Percentiles rank a stretch among this genome's conserved stretches.
Conservation (phyloP, 371 early-diverging fungal genomes). For the Ordospora colligata region DNA sequence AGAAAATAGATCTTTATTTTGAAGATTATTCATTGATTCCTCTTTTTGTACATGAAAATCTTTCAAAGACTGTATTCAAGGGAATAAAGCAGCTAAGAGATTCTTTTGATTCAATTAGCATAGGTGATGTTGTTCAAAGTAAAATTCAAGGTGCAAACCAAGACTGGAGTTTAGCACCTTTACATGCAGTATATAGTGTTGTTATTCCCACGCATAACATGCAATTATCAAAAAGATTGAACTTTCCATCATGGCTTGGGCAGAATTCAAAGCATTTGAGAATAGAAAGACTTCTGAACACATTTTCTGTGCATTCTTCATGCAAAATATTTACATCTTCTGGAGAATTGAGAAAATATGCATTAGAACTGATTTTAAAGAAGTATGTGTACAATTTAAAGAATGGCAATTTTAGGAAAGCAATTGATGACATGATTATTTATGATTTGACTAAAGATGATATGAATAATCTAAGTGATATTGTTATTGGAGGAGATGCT, state of each 20-base stretch:
- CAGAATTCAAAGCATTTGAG: slow-evolving; percentile 75
- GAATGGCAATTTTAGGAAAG: slow-evolving; percentile 65
- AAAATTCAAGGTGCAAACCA: slow-evolving; percentile 69
- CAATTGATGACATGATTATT: slow-evolving; percentile 72
- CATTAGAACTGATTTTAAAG: slow-evolving; percentile 23
- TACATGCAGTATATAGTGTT: slow-evolving; percentile 76
- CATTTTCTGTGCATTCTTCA: slow-evolving; percentile 70
- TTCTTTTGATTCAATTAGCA: slow-evolving; percentile 80
- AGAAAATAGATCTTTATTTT: slow-evolving; percentile 82
- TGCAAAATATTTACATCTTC: slow-evolving; percentile 64
- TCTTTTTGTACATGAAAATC: slow-evolving; percentile 75
- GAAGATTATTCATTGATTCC: slow-evolving; percentile 76
- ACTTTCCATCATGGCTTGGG: slow-evolving; percentile 71
- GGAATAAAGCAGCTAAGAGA: slow-evolving; percentile 23
- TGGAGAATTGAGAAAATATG: slow-evolving; percentile 55
- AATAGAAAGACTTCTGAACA: slow-evolving; percentile 66
- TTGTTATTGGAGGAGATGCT: slow-evolving; percentile 63
- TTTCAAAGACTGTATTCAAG: slow-evolving; percentile 42
- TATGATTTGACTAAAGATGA: slow-evolving; percentile 78
- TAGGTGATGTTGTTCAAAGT: slow-evolving; percentile 72
- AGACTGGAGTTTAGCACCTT: slow-evolving; percentile 79
- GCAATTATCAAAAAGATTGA: slow-evolving; percentile 24
- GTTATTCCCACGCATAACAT: slow-evolving; percentile 68
- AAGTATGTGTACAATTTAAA: slow-evolving; percentile 2
- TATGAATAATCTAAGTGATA: slow-evolving; percentile 70